Evolutionary conservation across 257 asterid species (phyloP).

Genomic region (Jacaranda mimosifolia): DNA sequence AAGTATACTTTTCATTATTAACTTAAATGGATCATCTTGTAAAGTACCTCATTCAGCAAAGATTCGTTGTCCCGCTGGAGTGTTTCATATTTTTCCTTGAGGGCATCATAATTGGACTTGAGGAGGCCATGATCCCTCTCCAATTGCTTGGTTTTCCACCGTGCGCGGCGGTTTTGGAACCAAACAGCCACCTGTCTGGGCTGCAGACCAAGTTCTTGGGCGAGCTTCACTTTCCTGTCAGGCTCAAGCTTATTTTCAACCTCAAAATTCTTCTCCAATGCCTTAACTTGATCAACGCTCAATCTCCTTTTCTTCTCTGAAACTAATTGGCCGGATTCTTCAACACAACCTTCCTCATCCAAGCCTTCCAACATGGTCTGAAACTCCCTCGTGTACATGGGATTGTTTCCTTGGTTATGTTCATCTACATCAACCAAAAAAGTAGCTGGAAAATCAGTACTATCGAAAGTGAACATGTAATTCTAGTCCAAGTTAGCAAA

Average conservation of each 20-base stretch:
- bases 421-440: constrained; percentile 52
- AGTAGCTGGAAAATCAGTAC: background rate
- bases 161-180: constrained; percentile 95
- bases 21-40: too few species aligned
- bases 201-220: constrained; percentile 87
- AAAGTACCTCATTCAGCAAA: constrained; percentile 64
- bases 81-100: constrained; percentile 57
- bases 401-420: constrained; percentile 47
- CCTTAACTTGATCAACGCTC: constrained; percentile 82
- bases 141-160: constrained; percentile 89
- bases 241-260: constrained; percentile 94
- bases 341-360: constrained; percentile 80
- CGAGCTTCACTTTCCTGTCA: constrained; percentile 83
- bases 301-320: constrained; percentile 80
- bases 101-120: constrained; percentile 72
- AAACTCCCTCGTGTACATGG: constrained; percentile 68
- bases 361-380: constrained; percentile 76
- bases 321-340: constrained; percentile 61
- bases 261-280: constrained; percentile 88
- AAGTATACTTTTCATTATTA: background rate
- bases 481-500: constrained; percentile 15
- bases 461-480: too few species aligned
- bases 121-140: constrained; percentile 84
- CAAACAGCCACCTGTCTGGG: constrained; percentile 97
- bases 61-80: constrained; percentile 72